Evolutionary conservation across 768 basidiomycete species (phyloP).

Genomic region (Tubosaeta sp.): DNA sequence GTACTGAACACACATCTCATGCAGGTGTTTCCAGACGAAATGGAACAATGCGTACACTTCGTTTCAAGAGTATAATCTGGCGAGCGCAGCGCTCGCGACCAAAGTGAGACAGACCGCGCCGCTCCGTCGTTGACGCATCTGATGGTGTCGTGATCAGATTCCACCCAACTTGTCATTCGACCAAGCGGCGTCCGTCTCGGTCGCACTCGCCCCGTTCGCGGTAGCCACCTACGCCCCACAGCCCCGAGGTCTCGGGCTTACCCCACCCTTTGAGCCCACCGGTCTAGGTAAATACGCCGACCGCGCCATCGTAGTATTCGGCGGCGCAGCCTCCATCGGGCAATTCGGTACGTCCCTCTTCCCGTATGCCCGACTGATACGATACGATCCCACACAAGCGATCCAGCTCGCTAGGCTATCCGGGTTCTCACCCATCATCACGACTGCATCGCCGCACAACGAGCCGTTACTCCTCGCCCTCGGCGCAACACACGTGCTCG

Average conservation of each 20-base stretch:
- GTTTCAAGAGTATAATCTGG: conserved; percentile 23
- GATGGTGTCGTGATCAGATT: conserved; percentile 16
- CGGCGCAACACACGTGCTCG: conserved; percentile 37
- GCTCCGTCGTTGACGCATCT: background rate
- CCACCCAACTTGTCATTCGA: conserved; percentile 34
- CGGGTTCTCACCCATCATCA: conserved; percentile 33
- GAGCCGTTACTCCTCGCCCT: conserved; percentile 24
- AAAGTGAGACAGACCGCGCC: conserved; percentile 16
- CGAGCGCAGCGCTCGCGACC: conserved; percentile 14
- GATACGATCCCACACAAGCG: conserved; percentile 6
- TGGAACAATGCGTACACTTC: conserved; percentile 1
- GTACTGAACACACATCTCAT: background rate
- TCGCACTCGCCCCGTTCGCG: conserved; percentile 31
- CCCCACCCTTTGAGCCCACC: conserved; percentile 25
- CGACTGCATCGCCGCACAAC: conserved; percentile 36
- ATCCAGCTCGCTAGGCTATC: conserved; percentile 32
- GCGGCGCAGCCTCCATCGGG: conserved; percentile 36
- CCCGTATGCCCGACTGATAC: background rate
- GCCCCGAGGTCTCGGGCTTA: conserved; percentile 22
- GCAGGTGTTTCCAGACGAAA: background rate
- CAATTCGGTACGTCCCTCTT: conserved; percentile 28
- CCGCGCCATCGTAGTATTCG: conserved; percentile 31
- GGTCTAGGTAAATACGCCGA: conserved; percentile 30
- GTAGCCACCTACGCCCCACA: conserved; percentile 28
- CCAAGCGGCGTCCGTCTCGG: conserved; percentile 33